Percentiles rank a stretch among this genome's conserved stretches.
These are phyloP conservation scores for Exophiala aquamarina DNA, from an alignment of 2,329 filamentous ascomycete species.

Conservation along the genomic window DNA sequence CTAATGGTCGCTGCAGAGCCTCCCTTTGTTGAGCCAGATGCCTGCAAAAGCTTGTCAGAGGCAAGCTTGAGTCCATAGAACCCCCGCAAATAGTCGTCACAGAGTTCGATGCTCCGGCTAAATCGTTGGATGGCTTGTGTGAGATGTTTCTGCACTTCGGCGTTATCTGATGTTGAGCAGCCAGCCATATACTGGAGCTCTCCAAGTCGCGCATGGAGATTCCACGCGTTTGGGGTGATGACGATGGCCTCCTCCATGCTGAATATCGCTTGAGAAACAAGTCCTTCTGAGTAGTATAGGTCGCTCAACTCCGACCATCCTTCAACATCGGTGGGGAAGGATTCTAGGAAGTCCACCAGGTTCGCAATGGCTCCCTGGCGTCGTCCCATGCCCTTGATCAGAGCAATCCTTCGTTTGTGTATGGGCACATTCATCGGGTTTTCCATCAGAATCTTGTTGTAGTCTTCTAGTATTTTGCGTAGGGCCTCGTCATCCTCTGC, in stretches of 20 bases:
- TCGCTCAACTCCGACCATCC: constrained; percentile 91
- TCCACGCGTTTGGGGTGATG: constrained; percentile 90
- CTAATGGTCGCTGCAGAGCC: constrained; percentile 8
- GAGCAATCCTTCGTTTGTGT: constrained; percentile 77
- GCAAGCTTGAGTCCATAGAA: constrained; percentile 79
- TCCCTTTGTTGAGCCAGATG: constrained; percentile 13
- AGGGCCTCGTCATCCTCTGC: constrained; percentile 67
- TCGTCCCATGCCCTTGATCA: constrained; percentile 73
- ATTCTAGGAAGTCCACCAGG: constrained; percentile 73
- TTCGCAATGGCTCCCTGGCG: constrained; percentile 71
- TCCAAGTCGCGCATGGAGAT: constrained; percentile 83
- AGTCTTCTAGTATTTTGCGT: constrained; percentile 70
- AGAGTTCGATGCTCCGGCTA: constrained; percentile 87
- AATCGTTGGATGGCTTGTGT: constrained; percentile 79
- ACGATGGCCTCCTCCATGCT: constrained; percentile 88
- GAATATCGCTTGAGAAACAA: constrained; percentile 81
- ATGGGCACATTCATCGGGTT: constrained; percentile 82
- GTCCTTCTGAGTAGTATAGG: constrained; percentile 75
- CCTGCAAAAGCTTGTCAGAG: constrained; percentile 23
- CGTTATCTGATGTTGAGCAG: constrained; percentile 33
- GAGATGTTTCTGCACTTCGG: constrained; percentile 52
- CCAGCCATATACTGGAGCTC: constrained; percentile 71
- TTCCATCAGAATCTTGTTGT: constrained; percentile 71
- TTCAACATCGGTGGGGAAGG: constrained; percentile 85
- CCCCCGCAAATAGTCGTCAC: constrained; percentile 86